A percentile compares a stretch with the other conserved stretches of the same genome.
phyloP scores from a whole-genome alignment of 78 protist species.

The Planoprotostelium fungivorum region DNA sequence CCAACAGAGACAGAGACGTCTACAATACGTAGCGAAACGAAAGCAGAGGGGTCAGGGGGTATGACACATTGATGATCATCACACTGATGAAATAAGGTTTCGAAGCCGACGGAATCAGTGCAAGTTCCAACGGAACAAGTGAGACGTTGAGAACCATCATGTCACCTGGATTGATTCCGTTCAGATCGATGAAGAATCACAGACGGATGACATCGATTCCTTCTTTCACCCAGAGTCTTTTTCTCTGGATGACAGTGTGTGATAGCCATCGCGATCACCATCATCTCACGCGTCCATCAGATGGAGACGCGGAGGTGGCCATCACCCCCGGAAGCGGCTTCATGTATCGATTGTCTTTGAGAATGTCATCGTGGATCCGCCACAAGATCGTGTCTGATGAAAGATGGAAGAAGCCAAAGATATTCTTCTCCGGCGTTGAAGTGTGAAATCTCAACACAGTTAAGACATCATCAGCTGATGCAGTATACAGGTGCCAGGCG shows the following conservation, averaged over 20 bases:
- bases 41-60: neutral
- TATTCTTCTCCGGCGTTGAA: slow-evolving; percentile 62
- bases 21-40: neutral
- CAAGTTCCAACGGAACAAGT: no score
- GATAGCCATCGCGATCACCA: no score
- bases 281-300: neutral
- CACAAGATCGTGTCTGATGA: slow-evolving; percentile 91
- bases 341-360: neutral
- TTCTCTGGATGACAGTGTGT: no score
- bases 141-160: no score
- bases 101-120: neutral
- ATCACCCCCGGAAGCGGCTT: neutral
- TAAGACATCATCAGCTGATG: neutral
- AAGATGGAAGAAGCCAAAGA: slow-evolving; percentile 34
- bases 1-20: neutral
- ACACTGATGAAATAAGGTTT: neutral
- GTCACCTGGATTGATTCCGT: neutral
- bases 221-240: neutral
- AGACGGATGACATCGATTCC: neutral
- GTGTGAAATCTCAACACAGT: neutral
- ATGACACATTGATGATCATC: neutral
- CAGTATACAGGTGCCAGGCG: slow-evolving; percentile 66
- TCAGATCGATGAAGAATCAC: neutral
- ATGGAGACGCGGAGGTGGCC: neutral
- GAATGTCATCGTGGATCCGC: slow-evolving; percentile 57